Percentiles rank a stretch among this genome's conserved stretches.
phyloP scores from a whole-genome alignment of 805 yeast genomes.

The Wickerhamomyces mucosus region DNA sequence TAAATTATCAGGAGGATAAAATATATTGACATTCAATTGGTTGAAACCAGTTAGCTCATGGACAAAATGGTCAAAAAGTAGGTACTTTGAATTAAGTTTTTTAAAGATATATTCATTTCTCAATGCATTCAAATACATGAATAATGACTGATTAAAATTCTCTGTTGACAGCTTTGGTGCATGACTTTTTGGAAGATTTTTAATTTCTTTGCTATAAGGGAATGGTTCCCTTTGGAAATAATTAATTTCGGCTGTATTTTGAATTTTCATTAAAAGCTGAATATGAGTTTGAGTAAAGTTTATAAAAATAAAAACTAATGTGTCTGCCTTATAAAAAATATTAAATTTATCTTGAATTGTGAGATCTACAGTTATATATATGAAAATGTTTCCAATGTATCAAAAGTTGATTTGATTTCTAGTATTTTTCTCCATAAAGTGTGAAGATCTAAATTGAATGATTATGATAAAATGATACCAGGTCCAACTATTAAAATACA shows the following conservation, averaged over 20 bases:
- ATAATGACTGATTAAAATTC: constrained; percentile 15
- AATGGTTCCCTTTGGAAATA: constrained; percentile 10
- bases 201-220: constrained; percentile 16
- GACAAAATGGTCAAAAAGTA: constrained; percentile 14
- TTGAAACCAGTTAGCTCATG: constrained; percentile 9
- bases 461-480: too few species aligned
- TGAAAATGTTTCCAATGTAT: too few species aligned
- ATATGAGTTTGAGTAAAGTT: too few species aligned
- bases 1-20: constrained; percentile 18
- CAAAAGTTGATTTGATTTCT: too few species aligned
- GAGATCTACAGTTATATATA: too few species aligned
- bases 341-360: too few species aligned
- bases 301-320: too few species aligned
- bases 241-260: constrained; percentile 2
- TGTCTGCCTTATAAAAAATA: too few species aligned
- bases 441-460: too few species aligned
- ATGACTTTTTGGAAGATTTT: constrained; percentile 8
- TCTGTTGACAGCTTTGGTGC: constrained; percentile 14
- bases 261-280: too few species aligned
- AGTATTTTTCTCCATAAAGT: too few species aligned
- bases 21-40: constrained; percentile 5
- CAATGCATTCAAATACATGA: constrained; percentile 13
- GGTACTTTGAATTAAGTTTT: constrained; percentile 9
- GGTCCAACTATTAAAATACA: too few species aligned
- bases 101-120: constrained; percentile 13